Percentiles rank a stretch among this genome's conserved stretches.
These are phyloP conservation scores for Cymodocea nodosa DNA, from an alignment of 116 monocot species.

Conservation along the genomic window DNA sequence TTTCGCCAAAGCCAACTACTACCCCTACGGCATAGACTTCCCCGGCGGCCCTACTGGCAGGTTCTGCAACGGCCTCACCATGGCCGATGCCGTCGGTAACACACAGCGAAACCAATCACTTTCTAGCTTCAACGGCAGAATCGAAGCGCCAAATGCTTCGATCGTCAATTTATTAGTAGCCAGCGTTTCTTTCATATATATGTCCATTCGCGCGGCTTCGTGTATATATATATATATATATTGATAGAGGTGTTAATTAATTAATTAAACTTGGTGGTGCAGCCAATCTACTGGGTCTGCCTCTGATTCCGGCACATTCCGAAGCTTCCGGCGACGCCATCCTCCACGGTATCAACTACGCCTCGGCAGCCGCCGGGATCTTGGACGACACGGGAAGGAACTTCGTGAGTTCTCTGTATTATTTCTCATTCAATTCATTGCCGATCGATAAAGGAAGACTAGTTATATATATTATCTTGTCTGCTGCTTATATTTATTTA, in stretches of 20 bases:
- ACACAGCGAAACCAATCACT: background rate
- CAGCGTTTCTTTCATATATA: too few species aligned
- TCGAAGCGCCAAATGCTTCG: too few species aligned
- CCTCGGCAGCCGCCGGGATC: conserved; percentile 88
- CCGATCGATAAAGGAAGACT: too few species aligned
- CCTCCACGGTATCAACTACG: conserved; percentile 81
- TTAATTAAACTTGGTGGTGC: conserved; percentile 8
- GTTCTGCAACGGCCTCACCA: conserved; percentile 93
- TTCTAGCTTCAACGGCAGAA: background rate
- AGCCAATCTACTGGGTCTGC: conserved; percentile 80
- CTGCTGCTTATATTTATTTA: too few species aligned
- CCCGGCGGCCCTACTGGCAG: conserved; percentile 71
- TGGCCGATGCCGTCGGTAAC: conserved; percentile 66
- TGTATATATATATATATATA: too few species aligned
- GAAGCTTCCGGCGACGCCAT: conserved; percentile 28
- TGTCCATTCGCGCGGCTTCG: too few species aligned
- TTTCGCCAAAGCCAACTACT: conserved; percentile 90
- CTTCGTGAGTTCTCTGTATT: conserved; percentile 60
- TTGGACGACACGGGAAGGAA: conserved; percentile 77
- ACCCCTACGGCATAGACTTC: conserved; percentile 92
- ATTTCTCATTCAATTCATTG: too few species aligned
- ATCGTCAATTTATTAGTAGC: too few species aligned
- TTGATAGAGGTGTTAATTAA: too few species aligned
- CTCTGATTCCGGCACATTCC: conserved; percentile 69
- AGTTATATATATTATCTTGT: too few species aligned